Base-by-base conservation (phyloP, 1,284 basidiomycete species). In the Peniophora sp. region DNA sequence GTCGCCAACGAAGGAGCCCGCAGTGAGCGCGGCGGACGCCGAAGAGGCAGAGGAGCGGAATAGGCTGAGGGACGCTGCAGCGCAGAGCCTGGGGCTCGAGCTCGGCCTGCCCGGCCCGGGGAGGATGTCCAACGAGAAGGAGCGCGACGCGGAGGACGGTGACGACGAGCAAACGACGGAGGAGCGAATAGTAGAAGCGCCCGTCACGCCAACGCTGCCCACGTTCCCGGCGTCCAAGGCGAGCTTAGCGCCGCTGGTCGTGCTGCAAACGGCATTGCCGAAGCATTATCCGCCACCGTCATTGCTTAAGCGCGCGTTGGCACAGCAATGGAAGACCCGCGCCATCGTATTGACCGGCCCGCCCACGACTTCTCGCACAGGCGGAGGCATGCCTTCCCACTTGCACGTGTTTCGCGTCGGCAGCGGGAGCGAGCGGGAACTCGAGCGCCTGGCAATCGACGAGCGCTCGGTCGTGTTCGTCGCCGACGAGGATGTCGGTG, bases 391-490 rank as follows among this genome's bases (percentile, higher is more conserved):
- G 47, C 15, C 52, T 47, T 83, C 79, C 9, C 81, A 85, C 62
- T 66, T 88, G 27, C 86, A 89, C 62, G 61, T 89, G 32, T 89
- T 89, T 70, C 86, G 86, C 60, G 71, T 73, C 10, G 59, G 72
- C 1, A 66, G 68, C 3, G 62, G 70, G 11, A 79, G 83, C 17
- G 85, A 87, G 51, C 75, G 68, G 45, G 87, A 89, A 63, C 54
- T 87, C 5, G 85, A 89, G 62, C 70, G 86, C 43, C 63, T 89
- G 24, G 80, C 83, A 60, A 85, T 89, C 55, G 82, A 82, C 52
- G 83, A 86, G 58, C 76, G 83, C 42, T 86, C 81, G 47, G 79
- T 83, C 44, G 81, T 85, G 6, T 88, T 81, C 57, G 76, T 89
- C 20, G 74, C 85, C 0, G 85, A 88, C 47, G 79, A 80, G 53